phyloP scores from a whole-genome alignment of 139 green algal genomes.

The Tetraselmis chui region DNA sequence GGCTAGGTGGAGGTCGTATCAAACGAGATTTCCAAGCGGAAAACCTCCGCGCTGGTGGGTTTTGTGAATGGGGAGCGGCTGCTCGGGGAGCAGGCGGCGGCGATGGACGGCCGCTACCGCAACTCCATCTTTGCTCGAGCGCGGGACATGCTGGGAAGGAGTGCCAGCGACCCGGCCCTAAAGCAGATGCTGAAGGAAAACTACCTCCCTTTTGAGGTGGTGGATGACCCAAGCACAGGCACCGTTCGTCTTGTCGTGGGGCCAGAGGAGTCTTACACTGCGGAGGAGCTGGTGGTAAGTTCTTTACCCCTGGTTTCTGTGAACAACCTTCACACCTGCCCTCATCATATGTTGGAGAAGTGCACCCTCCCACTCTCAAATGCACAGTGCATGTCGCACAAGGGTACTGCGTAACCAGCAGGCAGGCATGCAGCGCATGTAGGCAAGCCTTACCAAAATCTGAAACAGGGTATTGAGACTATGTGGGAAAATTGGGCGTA shows the following conservation, averaged over 20 bases:
- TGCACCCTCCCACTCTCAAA: too few species aligned
- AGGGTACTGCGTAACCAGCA: too few species aligned
- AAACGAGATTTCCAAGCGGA: slow-evolving; percentile 94
- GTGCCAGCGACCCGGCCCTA: slow-evolving; percentile 36
- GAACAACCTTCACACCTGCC: too few species aligned
- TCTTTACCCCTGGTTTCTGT: too few species aligned
- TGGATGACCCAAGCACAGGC: slow-evolving; percentile 36
- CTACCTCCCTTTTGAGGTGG: slow-evolving; percentile 65
- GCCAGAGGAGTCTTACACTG: slow-evolving; percentile 29
- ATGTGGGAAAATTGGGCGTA: too few species aligned
- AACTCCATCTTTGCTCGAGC: slow-evolving; percentile 58
- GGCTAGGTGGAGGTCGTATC: slow-evolving; percentile 60
- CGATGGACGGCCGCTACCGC: slow-evolving; percentile 64
- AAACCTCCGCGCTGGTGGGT: slow-evolving; percentile 79
- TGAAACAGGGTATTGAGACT: too few species aligned
- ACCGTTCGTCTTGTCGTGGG: slow-evolving; percentile 37
- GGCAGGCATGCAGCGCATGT: too few species aligned
- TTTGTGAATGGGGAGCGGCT: slow-evolving; percentile 79
- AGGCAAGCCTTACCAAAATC: too few species aligned
- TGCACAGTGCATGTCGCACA: too few species aligned
- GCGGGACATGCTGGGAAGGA: slow-evolving; percentile 75
- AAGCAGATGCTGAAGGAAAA: slow-evolving; percentile 35
- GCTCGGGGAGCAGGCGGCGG: slow-evolving; percentile 86
- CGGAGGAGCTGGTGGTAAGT: slow-evolving; percentile 83
- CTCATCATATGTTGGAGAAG: too few species aligned